Base-by-base conservation (phyloP, 495 filamentous ascomycete genomes). In the Daldinia concentrica region DNA sequence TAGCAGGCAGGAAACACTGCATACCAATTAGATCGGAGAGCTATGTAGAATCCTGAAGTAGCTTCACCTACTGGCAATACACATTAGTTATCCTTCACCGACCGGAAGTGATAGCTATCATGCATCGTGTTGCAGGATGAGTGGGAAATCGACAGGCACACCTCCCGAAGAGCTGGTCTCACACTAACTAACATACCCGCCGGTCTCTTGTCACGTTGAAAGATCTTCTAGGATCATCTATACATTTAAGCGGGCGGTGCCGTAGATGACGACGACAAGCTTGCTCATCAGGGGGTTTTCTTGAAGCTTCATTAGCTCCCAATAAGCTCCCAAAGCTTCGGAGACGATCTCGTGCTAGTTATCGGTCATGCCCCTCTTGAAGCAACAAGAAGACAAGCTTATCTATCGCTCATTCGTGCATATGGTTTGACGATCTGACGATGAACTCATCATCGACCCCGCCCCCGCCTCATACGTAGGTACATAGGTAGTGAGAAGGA, bases 401-500 rank as follows among this genome's bases (percentile, higher is more conserved):
- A 73, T 68, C 60, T 65, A 43, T 65, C 55, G 61, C 50, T 61
- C 55, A 69, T 73, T 65, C 51, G 71, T 69, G 43, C n/a, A 51
- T 41, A 62, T 73, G 71, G 71, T 62, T 73, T 68, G 71, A 69
- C 62, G 71, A 73, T 73, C 71, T 73, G 71, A 69, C 71, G 61
- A 73, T 73, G 66, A 66, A 73, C 71, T 73, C 65, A 73, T 69
- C 71, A 66, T 61, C 43, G 34, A 77, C 72, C 73, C 74, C 67
- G 69, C 58, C 73, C 66, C 63, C 71, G 71, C 65, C 62, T 66
- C 70, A 56, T 64, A 72, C 55, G 52, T 66, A 63, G 37, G 64
- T 64, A 72, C 55, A 45, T 66, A 63, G 37, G 64, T 19, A 59
- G 27, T 48, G 57, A 66, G 66, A 69, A 51, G 66, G 71, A 64